phyloP scores from a whole-genome alignment of 768 basidiomycete species.

The Astraeus odoratus region DNA sequence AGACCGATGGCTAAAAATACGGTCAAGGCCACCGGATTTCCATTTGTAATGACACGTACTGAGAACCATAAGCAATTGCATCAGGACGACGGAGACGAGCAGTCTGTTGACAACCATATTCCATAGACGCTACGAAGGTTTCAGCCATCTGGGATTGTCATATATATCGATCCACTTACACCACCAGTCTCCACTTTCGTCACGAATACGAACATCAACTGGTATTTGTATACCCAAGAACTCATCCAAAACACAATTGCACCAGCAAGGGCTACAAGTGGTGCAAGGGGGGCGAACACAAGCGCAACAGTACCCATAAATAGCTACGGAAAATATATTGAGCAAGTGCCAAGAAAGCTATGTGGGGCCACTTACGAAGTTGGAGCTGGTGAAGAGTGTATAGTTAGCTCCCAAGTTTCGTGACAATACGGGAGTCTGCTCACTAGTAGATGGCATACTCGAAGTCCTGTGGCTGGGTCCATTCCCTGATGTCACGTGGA shows the following conservation, averaged over 20 bases:
- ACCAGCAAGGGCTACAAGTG: constrained; percentile 78
- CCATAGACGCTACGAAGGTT: constrained; percentile 67
- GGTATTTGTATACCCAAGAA: constrained; percentile 91
- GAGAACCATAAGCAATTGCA: constrained; percentile 82
- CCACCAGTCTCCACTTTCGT: constrained; percentile 92
- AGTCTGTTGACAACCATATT: constrained; percentile 91
- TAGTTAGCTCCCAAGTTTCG: constrained; percentile 4
- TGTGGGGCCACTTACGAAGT: constrained; percentile 38
- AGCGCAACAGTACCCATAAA: constrained; percentile 93
- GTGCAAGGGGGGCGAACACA: constrained; percentile 92
- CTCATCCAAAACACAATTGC: constrained; percentile 83
- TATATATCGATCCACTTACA: constrained; percentile 38
- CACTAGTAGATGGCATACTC: constrained; percentile 82
- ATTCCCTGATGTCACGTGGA: constrained; percentile 83
- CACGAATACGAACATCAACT: constrained; percentile 90
- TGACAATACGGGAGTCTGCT: constrained; percentile 22
- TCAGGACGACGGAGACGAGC: constrained; percentile 67
- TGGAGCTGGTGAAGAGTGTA: constrained; percentile 33
- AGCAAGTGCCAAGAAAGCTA: background rate
- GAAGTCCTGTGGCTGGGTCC: constrained; percentile 87
- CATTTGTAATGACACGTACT: constrained; percentile 48
- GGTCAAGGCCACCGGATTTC: background rate
- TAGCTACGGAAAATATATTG: constrained; percentile 35
- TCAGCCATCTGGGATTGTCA: constrained; percentile 1
- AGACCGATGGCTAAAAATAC: constrained; percentile 68